Conservation (phyloP, 371 early-diverging fungal species). For the Mucor ambiguus region DNA sequence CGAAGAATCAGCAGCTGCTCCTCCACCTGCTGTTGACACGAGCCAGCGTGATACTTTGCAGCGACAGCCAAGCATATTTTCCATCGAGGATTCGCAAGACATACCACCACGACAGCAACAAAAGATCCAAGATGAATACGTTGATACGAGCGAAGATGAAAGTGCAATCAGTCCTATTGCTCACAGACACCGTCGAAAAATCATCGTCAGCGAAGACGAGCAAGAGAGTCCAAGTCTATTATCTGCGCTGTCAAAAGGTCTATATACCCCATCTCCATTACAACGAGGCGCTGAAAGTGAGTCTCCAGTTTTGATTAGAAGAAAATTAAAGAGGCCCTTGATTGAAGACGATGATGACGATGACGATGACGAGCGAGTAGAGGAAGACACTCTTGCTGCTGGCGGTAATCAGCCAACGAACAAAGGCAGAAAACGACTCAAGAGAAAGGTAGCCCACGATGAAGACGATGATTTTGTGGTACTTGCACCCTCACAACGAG, state of each 20-base stretch:
- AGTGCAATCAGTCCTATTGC: not conserved
- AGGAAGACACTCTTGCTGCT: not conserved
- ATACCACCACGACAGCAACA: not conserved
- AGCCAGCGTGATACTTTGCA: not conserved
- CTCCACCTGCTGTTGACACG: not conserved
- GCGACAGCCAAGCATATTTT: not conserved
- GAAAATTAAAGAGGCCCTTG: not conserved
- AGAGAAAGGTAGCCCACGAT: not conserved
- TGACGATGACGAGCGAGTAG: not conserved
- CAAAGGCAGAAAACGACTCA: not conserved
- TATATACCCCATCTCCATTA: slow-evolving; percentile 8
- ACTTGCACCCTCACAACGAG: not conserved
- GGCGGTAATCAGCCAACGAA: not conserved
- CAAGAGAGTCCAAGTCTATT: slow-evolving; percentile 3
- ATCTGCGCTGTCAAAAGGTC: slow-evolving; percentile 1
- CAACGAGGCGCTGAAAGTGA: not conserved
- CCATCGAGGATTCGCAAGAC: not conserved
- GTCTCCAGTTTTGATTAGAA: not conserved
- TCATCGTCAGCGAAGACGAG: not conserved
- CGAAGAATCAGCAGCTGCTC: not conserved
- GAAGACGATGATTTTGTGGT: slow-evolving; percentile 7
- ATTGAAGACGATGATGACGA: slow-evolving; percentile 8
- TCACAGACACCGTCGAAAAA: not conserved
- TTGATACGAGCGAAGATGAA: not conserved
- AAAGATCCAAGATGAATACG: not conserved